A percentile compares a stretch with the other conserved stretches of the same genome.
These are phyloP conservation scores for Bruguiera hainesii DNA, from an alignment of 441 rosid species.

Conservation along the genomic window DNA sequence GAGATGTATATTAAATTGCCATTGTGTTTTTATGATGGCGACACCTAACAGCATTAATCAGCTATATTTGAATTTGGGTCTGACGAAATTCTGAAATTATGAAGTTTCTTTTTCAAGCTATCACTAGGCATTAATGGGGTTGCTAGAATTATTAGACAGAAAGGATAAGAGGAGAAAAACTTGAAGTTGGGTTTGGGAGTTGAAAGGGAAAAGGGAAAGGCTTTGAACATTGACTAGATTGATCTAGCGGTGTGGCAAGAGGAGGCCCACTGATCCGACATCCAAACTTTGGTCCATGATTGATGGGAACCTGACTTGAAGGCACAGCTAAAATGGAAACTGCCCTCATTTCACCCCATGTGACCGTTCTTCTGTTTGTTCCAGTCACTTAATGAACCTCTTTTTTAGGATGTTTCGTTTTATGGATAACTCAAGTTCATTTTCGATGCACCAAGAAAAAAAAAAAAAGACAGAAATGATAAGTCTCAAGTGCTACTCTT, in stretches of 20 bases:
- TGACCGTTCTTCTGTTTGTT: slow-evolving; percentile 42
- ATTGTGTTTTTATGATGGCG: slow-evolving; percentile 8
- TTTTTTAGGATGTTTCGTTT: slow-evolving; percentile 23
- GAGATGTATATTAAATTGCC: neutral
- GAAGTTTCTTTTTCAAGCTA: slow-evolving; percentile 1
- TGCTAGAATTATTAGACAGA: neutral
- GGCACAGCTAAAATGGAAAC: slow-evolving; percentile 48
- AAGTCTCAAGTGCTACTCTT: neutral
- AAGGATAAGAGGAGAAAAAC: neutral
- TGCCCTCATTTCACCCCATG: slow-evolving; percentile 48
- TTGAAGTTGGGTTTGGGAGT: neutral
- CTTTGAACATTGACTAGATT: neutral
- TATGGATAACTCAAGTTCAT: neutral
- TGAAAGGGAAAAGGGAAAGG: neutral
- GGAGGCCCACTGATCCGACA: slow-evolving; percentile 29
- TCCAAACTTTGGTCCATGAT: slow-evolving; percentile 27
- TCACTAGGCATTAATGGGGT: neutral
- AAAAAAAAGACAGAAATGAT: no score
- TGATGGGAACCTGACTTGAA: slow-evolving; percentile 43
- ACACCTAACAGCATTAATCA: slow-evolving; percentile 12
- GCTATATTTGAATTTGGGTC: slow-evolving; percentile 5
- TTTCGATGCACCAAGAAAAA: no score
- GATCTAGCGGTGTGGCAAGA: neutral
- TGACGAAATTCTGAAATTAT: neutral
- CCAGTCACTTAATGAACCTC: slow-evolving; percentile 30